These are phyloP conservation scores for Globisporangium middletonii DNA, from an alignment of 352 stramenopile genomes.

Conservation along the genomic window DNA sequence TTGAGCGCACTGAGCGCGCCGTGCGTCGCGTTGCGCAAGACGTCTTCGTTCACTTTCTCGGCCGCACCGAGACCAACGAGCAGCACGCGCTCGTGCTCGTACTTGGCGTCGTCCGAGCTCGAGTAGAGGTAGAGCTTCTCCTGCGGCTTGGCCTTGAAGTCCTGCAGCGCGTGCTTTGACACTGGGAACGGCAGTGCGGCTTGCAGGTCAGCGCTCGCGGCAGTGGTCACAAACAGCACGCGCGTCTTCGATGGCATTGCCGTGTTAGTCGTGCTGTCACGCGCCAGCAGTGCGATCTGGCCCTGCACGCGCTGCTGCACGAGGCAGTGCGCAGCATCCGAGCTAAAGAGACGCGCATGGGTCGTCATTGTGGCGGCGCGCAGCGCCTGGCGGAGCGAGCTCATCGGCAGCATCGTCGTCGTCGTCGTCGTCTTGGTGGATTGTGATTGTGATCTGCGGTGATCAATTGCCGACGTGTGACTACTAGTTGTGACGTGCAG, in stretches of 20 bases:
- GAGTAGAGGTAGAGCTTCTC: conserved; percentile 75
- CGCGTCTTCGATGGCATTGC: conserved; percentile 25
- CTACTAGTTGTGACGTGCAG: neutral
- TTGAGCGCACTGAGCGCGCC: conserved; percentile 44
- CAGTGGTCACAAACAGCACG: conserved; percentile 43
- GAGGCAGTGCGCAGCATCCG: conserved; percentile 34
- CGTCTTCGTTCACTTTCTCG: conserved; percentile 54
- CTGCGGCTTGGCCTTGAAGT: conserved; percentile 62
- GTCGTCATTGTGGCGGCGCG: neutral
- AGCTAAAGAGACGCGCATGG: conserved; percentile 35
- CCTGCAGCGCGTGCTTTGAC: conserved; percentile 46
- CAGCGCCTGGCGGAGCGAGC: conserved; percentile 5
- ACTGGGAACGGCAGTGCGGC: conserved; percentile 56
- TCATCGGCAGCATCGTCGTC: conserved; percentile 2
- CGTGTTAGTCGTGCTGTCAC: neutral
- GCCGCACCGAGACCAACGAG: conserved; percentile 69
- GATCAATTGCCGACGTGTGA: neutral
- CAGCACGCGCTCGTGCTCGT: conserved; percentile 48
- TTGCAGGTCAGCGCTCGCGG: conserved; percentile 21
- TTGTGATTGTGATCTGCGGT: neutral
- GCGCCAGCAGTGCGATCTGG: conserved; percentile 28
- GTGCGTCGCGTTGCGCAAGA: conserved; percentile 65
- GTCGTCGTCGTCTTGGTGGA: conserved; percentile 1
- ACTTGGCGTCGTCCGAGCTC: conserved; percentile 24
- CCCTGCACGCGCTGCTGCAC: conserved; percentile 65